Percentiles rank a stretch among this genome's conserved stretches.
phyloP scores from a whole-genome alignment of 1,284 basidiomycete genomes.

The Sanghuangporus sanghuang region DNA sequence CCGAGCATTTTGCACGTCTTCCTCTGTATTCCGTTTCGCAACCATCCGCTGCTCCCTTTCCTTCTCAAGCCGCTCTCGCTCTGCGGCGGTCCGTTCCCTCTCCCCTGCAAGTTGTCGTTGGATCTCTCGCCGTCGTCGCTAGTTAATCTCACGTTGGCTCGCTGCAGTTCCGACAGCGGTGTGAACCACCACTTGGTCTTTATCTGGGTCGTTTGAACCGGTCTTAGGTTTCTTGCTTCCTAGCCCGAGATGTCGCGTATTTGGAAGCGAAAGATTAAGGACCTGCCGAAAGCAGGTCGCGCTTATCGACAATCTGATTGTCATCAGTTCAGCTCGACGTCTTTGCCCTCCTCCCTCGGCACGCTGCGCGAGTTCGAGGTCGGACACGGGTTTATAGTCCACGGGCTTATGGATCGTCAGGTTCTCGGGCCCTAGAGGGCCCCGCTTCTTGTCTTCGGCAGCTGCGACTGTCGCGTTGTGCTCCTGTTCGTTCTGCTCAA shows the following conservation, averaged over 20 bases:
- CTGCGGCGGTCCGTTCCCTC: slow-evolving; percentile 48
- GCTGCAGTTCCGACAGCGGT: slow-evolving; percentile 80
- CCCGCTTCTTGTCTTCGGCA: slow-evolving; percentile 27
- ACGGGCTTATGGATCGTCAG: slow-evolving; percentile 69
- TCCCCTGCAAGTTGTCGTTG: slow-evolving; percentile 72
- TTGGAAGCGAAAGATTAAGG: slow-evolving; percentile 83
- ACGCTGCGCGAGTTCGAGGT: slow-evolving; percentile 63
- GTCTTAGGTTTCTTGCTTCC: slow-evolving; percentile 25
- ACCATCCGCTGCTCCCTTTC: slow-evolving; percentile 53
- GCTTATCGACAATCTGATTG: slow-evolving; percentile 95
- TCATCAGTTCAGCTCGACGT: slow-evolving; percentile 98
- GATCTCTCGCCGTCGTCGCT: slow-evolving; percentile 70
- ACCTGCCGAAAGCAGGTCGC: slow-evolving; percentile 86
- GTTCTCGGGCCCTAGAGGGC: slow-evolving; percentile 34
- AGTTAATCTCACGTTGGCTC: slow-evolving; percentile 72
- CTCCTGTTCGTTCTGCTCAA: slow-evolving; percentile 76
- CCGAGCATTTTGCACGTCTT: slow-evolving; percentile 65
- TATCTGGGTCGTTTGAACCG: slow-evolving; percentile 3
- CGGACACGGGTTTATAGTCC: slow-evolving; percentile 54
- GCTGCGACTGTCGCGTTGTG: slow-evolving; percentile 84
- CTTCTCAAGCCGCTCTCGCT: slow-evolving; percentile 54
- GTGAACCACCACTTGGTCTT: slow-evolving; percentile 41
- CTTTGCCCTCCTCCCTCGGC: slow-evolving; percentile 72
- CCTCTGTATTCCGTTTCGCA: slow-evolving; percentile 65
- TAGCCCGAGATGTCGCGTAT: slow-evolving; percentile 60